These are phyloP conservation scores for Verbena officinalis DNA, from an alignment of 257 asterid genomes.

Conservation along the genomic window DNA sequence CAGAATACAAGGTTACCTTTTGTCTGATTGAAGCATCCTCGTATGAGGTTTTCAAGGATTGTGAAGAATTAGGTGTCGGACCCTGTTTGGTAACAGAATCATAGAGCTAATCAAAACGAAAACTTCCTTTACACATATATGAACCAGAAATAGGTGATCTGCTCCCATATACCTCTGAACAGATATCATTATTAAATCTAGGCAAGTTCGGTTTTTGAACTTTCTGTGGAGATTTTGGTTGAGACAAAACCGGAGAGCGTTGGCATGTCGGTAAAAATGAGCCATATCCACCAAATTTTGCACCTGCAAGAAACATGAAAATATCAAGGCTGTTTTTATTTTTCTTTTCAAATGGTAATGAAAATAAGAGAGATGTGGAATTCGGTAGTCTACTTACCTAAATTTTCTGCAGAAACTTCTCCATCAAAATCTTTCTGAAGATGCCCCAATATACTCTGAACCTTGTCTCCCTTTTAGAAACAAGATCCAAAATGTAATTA, in stretches of 20 bases:
- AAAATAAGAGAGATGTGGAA: constrained; percentile 26
- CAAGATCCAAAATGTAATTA: constrained; percentile 26
- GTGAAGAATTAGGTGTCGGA: constrained; percentile 42
- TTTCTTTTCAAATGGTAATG: constrained; percentile 24
- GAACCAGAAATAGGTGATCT: constrained; percentile 30
- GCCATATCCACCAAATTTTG: constrained; percentile 93
- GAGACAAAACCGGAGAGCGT: constrained; percentile 68
- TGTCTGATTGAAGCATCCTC: constrained; percentile 44
- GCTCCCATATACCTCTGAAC: constrained; percentile 54
- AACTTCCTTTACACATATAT: constrained; percentile 21
- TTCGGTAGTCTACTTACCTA: constrained; percentile 63
- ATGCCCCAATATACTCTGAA: constrained; percentile 88
- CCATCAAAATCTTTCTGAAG: constrained; percentile 95
- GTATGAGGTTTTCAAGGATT: constrained; percentile 38
- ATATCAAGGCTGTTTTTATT: constrained; percentile 21
- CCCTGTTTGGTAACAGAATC: constrained; percentile 55
- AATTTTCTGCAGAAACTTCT: constrained; percentile 70
- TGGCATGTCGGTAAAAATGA: constrained; percentile 78
- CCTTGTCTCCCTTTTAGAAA: constrained; percentile 66
- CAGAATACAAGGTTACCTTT: constrained; percentile 41
- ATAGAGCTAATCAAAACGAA: constrained; percentile 36
- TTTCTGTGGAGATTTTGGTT: constrained; percentile 61
- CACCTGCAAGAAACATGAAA: constrained; percentile 54
- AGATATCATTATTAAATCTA: constrained; percentile 46
- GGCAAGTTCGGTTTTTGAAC: constrained; percentile 51